Evolutionary conservation across 176 grass and related monocot genomes (phyloP).

Genomic region (Musa troglodytarum): DNA sequence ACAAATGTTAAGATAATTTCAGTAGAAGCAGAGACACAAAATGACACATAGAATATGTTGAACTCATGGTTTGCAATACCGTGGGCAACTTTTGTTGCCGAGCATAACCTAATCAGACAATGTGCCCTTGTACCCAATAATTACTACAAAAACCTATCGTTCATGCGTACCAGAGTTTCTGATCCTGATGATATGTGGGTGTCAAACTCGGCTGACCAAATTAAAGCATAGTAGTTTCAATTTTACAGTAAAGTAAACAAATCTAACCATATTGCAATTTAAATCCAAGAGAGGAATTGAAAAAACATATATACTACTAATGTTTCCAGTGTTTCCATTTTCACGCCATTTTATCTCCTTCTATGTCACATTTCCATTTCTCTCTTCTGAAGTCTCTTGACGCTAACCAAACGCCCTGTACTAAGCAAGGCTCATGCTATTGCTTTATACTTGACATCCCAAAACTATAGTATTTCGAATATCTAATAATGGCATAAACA

Average conservation of each 20-base stretch:
- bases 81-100: too few relatives aligned
- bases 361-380: not conserved
- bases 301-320: not conserved
- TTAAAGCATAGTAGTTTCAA: not conserved
- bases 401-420: not conserved
- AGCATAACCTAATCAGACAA: too few relatives aligned
- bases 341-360: not conserved
- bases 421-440: not conserved
- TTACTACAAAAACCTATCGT: not conserved
- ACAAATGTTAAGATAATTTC: not conserved
- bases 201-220: not conserved
- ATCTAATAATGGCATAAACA: not conserved
- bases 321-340: not conserved
- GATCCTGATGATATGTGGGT: not conserved
- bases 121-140: too few relatives aligned
- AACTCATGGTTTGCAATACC: too few relatives aligned
- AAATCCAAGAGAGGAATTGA: not conserved
- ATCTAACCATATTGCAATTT: too few relatives aligned
- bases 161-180: not conserved
- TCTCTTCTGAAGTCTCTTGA: not conserved
- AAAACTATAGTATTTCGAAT: not conserved
- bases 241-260: not conserved
- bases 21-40: not conserved
- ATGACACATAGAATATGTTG: not conserved
- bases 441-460: not conserved